Percentiles rank a stretch among this genome's conserved stretches.
Conservation (phyloP, 1,284 basidiomycete genomes). For the Papiliotrema flavescens region DNA sequence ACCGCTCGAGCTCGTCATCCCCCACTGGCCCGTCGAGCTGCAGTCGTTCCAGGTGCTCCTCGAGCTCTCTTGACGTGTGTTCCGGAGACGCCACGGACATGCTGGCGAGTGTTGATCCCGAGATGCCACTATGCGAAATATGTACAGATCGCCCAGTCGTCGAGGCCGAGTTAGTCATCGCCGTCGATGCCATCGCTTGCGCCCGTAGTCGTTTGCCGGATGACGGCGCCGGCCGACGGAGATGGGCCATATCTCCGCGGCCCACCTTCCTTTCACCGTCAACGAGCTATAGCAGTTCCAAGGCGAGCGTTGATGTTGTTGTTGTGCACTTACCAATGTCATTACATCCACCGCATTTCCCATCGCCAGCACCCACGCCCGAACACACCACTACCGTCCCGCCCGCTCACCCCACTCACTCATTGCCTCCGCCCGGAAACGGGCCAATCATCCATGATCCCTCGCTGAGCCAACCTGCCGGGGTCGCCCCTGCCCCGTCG, state of each 20-base stretch:
- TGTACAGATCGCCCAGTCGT: not conserved
- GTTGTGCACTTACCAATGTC: not conserved
- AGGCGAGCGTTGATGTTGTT: not conserved
- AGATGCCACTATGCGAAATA: not conserved
- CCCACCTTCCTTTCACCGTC: too few relatives aligned
- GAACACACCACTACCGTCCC: not conserved
- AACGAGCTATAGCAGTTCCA: not conserved
- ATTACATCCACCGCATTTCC: not conserved
- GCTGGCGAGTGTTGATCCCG: not conserved
- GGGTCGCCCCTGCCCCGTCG: too few relatives aligned
- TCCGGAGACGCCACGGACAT: not conserved
- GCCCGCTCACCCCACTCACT: not conserved
- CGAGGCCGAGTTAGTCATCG: not conserved
- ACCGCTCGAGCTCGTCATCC: conserved; percentile 56
- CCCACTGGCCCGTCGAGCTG: conserved; percentile 6
- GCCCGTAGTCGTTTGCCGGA: too few relatives aligned
- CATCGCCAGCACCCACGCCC: conserved; percentile 6
- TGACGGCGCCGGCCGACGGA: not conserved
- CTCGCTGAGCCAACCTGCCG: too few relatives aligned
- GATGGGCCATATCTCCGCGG: too few relatives aligned
- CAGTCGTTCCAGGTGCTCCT: not conserved
- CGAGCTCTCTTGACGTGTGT: not conserved
- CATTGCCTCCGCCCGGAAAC: too few relatives aligned
- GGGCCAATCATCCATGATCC: too few relatives aligned
- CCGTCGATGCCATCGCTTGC: too few relatives aligned